Percentiles rank a stretch among this genome's conserved stretches.
Evolutionary conservation across 495 filamentous ascomycete species (phyloP).

Genomic region (Tuber melanosporum): DNA sequence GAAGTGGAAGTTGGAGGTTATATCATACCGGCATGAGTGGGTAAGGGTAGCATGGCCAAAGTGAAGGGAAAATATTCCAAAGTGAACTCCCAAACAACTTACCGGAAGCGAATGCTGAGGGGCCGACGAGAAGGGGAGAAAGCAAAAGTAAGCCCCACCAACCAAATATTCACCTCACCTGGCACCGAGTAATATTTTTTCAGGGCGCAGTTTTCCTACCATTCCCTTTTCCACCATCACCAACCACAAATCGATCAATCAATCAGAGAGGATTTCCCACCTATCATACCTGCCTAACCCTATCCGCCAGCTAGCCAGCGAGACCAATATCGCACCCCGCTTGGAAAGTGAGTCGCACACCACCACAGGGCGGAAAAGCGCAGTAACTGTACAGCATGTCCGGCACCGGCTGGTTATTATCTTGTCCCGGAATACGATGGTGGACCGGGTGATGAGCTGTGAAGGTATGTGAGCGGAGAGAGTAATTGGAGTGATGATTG

Average conservation of each 20-base stretch:
- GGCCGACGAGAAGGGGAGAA: neutral
- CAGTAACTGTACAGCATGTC: neutral
- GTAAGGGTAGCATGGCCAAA: neutral
- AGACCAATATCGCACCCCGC: neutral
- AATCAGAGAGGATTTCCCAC: neutral
- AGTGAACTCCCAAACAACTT: neutral
- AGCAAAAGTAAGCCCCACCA: neutral
- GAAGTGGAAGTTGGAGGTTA: neutral
- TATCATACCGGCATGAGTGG: neutral
- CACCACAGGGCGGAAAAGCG: neutral
- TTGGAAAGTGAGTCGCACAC: neutral
- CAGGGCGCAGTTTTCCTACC: neutral
- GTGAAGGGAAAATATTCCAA: neutral
- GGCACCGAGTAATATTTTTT: neutral
- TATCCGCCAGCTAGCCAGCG: too few species aligned
- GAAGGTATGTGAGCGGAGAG: neutral
- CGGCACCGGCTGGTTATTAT: neutral
- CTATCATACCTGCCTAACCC: too few species aligned
- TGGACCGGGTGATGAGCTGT: neutral
- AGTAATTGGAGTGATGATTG: neutral
- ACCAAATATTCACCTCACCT: neutral
- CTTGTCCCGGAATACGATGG: neutral
- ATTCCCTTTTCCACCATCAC: neutral
- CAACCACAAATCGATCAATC: neutral
- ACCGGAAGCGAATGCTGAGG: neutral